Conservation (phyloP, 2,329 filamentous ascomycete genomes). For the Trichoderma arundinaceum region DNA sequence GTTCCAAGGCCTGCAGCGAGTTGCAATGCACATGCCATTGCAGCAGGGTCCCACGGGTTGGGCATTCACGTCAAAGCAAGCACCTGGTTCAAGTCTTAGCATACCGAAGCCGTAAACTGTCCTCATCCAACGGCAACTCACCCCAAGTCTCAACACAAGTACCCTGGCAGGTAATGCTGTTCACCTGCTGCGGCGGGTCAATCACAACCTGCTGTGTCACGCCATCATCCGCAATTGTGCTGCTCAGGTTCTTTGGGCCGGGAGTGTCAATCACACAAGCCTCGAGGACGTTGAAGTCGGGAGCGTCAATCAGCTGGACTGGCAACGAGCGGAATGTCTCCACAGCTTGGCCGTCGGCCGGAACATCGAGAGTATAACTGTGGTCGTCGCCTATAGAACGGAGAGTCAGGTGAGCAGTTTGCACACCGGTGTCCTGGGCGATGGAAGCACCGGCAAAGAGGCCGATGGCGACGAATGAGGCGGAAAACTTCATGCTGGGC, state of each 20-base stretch:
- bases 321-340: conserved; percentile 48
- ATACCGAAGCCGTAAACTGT: not conserved
- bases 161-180: conserved; percentile 51
- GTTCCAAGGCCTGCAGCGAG: conserved; percentile 49
- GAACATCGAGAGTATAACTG: conserved; percentile 51
- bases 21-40: conserved; percentile 51
- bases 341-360: conserved; percentile 49
- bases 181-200: conserved; percentile 52
- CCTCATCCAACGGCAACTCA: conserved; percentile 32
- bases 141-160: conserved; percentile 50
- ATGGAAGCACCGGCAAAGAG: conserved; percentile 28
- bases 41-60: conserved; percentile 50
- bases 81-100: conserved; percentile 30
- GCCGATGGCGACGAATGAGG: conserved; percentile 28
- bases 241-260: conserved; percentile 41
- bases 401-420: conserved; percentile 52
- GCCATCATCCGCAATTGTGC: conserved; percentile 35
- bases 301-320: conserved; percentile 50
- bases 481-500: conserved; percentile 36
- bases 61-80: conserved; percentile 46
- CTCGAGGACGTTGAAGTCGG: conserved; percentile 50
- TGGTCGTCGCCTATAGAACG: conserved; percentile 37
- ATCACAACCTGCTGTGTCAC: conserved; percentile 51
- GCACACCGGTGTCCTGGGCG: conserved; percentile 31
- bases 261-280: conserved; percentile 52